Conservation (phyloP, 805 yeast species). For the Torulaspora gathmanii region DNA sequence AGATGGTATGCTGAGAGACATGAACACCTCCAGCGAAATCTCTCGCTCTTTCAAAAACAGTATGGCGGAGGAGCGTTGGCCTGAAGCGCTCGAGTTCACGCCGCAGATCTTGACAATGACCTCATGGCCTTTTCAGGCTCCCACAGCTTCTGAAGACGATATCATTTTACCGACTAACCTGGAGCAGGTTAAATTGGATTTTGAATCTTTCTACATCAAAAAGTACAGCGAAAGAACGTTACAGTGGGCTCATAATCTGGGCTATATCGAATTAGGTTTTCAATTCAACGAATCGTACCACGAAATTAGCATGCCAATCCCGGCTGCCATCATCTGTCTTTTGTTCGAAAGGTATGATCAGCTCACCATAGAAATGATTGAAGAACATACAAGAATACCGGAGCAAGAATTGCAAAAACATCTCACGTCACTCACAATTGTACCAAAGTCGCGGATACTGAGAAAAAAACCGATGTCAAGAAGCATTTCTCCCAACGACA, state of each 20-base stretch:
- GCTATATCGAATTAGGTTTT: conserved; percentile 74
- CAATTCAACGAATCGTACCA: conserved; percentile 65
- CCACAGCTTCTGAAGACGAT: conserved; percentile 23
- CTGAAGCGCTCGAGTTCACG: conserved; percentile 39
- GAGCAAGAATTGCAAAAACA: conserved; percentile 68
- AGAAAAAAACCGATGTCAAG: conserved; percentile 70
- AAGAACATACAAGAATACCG: conserved; percentile 65
- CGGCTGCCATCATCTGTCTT: conserved; percentile 72
- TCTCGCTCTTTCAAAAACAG: conserved; percentile 7
- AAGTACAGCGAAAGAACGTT: conserved; percentile 56
- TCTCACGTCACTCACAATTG: conserved; percentile 76
- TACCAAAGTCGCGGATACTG: conserved; percentile 73
- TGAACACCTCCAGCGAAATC: conserved; percentile 50
- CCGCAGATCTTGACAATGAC: conserved; percentile 55
- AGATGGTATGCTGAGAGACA: conserved; percentile 84
- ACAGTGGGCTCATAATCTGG: conserved; percentile 79
- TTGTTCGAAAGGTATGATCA: conserved; percentile 58
- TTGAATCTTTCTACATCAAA: conserved; percentile 48
- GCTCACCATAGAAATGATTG: conserved; percentile 59
- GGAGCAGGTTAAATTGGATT: conserved; percentile 40
- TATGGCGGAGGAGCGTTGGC: conserved; percentile 14
- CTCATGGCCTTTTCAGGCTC: conserved; percentile 59
- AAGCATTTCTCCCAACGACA: conserved; percentile 59
- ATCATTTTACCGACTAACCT: conserved; percentile 44
- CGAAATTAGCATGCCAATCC: conserved; percentile 74